Evolutionary conservation across 805 yeast species (phyloP), one percentile per base, ranked within the genome.

Genomic region (Wickerhamiella cacticola): DNA sequence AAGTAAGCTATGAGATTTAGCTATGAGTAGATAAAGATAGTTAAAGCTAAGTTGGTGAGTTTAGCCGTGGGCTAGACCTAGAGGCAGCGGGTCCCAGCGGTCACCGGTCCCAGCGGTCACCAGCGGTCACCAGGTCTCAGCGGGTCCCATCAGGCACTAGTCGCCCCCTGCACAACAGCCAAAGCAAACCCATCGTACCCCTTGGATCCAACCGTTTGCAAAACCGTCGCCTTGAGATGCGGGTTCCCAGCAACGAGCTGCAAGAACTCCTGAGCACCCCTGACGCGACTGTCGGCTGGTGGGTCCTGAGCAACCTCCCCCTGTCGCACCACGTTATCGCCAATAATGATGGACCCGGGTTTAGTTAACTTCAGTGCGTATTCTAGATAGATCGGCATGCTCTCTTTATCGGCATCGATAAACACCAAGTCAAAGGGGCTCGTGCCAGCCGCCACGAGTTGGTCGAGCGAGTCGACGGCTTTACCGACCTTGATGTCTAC

Each of bases 331-430:
- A 43, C 39, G 12, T 43, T 43, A 24, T 43, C 46, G 33, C 46
- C 39, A 13, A 43, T 19, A 19, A 43, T 43, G 3, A 43, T 22
- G 10, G 46, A 29, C 22, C 46, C 46, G 8, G 26, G 31, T 22
- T 43, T 33, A 8, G 46, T 19, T 12, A 43, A 33, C 18, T 24
- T 23, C 9, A 43, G 15, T n/a, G 46, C 46, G 19, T 21, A 26
- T 16, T 43, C 39, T 26, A 43, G 46, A 16, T 43, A 43, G 28
- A 29, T 43, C 10, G 46, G 46, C 46, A 43, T 43, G 22, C 33
- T 43, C 18, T 21, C 40, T 23, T 43, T 43, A 16, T 43, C 46
- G 15, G 46, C 46, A 24, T 43, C 46, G 15, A 43, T 43, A 33
- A 43, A 43, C 15, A 43, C 46, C 22, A 43, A 7, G 16, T 33